Conservation (phyloP, 2,329 filamentous ascomycete species). For the Dothideomycetidae sp. region DNA sequence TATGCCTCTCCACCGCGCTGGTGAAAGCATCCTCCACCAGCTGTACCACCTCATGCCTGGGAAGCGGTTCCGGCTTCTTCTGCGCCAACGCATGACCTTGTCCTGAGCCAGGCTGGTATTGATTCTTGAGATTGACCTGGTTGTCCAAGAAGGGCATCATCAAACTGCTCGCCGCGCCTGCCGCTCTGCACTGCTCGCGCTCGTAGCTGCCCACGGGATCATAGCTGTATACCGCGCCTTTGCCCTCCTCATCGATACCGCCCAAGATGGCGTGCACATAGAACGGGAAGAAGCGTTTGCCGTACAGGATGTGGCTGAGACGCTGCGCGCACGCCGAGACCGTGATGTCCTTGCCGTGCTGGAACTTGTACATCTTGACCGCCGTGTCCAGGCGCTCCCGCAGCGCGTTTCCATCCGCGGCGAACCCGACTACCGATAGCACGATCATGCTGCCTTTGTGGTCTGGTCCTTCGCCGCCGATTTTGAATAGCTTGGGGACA, state of each 20-base stretch:
- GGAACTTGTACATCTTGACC: constrained; percentile 98
- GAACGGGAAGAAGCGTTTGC: constrained; percentile 98
- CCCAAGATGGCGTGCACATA: constrained; percentile 92
- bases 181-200: constrained; percentile 87
- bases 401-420: constrained; percentile 83
- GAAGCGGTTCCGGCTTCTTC: constrained; percentile 53
- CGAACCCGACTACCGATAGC: constrained; percentile 88
- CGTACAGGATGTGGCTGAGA: constrained; percentile 87
- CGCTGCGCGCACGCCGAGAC: constrained; percentile 91
- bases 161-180: constrained; percentile 67
- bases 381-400: constrained; percentile 87
- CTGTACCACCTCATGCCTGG: constrained; percentile 60
- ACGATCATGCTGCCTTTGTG: constrained; percentile 77
- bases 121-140: constrained; percentile 99
- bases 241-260: constrained; percentile 86
- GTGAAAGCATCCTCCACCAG: constrained; percentile 96
- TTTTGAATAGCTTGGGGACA: constrained; percentile 91
- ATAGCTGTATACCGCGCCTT: constrained; percentile 90
- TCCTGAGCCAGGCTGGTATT: constrained; percentile 79
- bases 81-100: constrained; percentile 67
- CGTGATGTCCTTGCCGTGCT: constrained; percentile 91
- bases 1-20: constrained; percentile 94
- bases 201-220: constrained; percentile 97
- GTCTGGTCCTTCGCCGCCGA: constrained; percentile 77
- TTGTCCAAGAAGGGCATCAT: constrained; percentile 99